These are phyloP conservation scores for Tylopilus subfusipes DNA, from an alignment of 768 basidiomycete genomes.

Conservation along the genomic window DNA sequence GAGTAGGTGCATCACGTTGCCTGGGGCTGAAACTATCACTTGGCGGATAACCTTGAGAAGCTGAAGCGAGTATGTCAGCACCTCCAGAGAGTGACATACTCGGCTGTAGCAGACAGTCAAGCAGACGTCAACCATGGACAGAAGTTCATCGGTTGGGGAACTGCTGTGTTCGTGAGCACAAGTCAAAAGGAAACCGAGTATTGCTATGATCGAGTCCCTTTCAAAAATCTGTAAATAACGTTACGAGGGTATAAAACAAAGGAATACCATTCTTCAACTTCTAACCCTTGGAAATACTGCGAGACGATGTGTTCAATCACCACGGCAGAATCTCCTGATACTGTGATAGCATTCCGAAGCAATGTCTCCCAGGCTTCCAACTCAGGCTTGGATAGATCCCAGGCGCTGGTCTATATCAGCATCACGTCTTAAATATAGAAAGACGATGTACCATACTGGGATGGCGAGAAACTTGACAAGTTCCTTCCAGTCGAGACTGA, in stretches of 20 bases:
- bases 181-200: constrained; percentile 19
- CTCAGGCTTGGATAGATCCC: constrained; percentile 44
- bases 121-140: constrained; percentile 29
- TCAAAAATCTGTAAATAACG: constrained; percentile 5
- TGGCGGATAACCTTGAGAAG: constrained; percentile 36
- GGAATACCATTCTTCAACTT: constrained; percentile 22
- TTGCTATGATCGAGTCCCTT: constrained; percentile 20
- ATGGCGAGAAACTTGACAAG: constrained; percentile 43
- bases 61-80: constrained; percentile 30
- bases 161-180: constrained; percentile 3
- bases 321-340: constrained; percentile 6
- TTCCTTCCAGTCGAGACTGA: constrained; percentile 37
- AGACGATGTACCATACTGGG: constrained; percentile 43
- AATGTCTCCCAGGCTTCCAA: constrained; percentile 40
- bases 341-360: constrained; percentile 31
- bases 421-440: not conserved
- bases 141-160: constrained; percentile 18
- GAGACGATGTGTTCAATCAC: constrained; percentile 16
- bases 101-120: constrained; percentile 36
- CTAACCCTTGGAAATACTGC: constrained; percentile 12
- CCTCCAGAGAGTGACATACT: constrained; percentile 22
- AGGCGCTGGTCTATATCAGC: constrained; percentile 34
- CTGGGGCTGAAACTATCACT: constrained; percentile 29
- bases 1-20: constrained; percentile 35
- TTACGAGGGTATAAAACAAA: not conserved